Percentiles rank a stretch among this genome's conserved stretches.
phyloP scores from a whole-genome alignment of 2,329 filamentous ascomycete species.

The Fusarium annulatum region DNA sequence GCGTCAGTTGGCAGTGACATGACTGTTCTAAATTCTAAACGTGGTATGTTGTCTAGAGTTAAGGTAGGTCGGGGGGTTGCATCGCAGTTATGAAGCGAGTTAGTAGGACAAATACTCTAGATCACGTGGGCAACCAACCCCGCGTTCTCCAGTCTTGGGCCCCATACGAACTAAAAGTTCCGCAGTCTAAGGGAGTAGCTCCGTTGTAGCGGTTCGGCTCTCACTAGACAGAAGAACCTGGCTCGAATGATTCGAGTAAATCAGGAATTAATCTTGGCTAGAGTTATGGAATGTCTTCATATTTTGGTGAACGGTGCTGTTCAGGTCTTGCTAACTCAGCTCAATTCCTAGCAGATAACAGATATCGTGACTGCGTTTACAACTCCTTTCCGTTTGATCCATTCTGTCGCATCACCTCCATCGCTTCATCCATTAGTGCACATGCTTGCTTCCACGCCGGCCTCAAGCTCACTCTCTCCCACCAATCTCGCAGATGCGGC shows the following conservation, averaged over 20 bases:
- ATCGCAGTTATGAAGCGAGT: background rate
- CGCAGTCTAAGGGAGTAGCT: too few relatives aligned
- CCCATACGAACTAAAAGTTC: background rate
- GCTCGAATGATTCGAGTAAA: too few relatives aligned
- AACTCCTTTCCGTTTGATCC: fast-evolving
- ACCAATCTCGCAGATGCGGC: background rate
- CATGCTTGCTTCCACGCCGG: background rate
- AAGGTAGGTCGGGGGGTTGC: too few relatives aligned
- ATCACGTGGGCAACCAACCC: background rate
- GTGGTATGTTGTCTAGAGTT: background rate
- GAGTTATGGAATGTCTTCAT: background rate
- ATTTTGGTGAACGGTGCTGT: background rate
- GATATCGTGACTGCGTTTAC: background rate
- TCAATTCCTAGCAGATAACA: too few relatives aligned
- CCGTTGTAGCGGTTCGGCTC: too few relatives aligned
- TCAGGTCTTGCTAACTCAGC: too few relatives aligned
- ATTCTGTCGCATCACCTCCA: background rate
- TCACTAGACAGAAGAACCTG: too few relatives aligned
- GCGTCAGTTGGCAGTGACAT: fast-evolving
- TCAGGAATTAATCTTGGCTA: too few relatives aligned
- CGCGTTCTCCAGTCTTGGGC: background rate
- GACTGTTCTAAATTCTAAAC: background rate
- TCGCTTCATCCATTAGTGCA: background rate
- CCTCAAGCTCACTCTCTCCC: background rate
- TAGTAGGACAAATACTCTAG: background rate